Percentiles rank a stretch among this genome's conserved stretches.
Evolutionary conservation across 2,329 filamentous ascomycete genomes (phyloP).

Genomic region (Venturia aucupariae): DNA sequence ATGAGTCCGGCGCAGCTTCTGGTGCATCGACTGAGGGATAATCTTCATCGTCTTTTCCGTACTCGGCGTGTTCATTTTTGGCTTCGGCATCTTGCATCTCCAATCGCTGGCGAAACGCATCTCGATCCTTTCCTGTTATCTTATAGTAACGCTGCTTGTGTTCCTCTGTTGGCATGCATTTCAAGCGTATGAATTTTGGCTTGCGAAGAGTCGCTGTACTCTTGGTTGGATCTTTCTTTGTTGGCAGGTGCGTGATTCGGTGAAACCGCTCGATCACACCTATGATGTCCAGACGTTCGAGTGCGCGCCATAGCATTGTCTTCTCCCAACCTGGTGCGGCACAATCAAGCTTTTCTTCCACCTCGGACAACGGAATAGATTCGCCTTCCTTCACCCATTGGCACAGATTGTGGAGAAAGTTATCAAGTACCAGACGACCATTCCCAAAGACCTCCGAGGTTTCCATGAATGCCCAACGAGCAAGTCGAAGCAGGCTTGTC

Average conservation of each 20-base stretch:
- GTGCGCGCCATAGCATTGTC: constrained; percentile 14
- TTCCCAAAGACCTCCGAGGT: constrained; percentile 20
- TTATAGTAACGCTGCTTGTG: constrained; percentile 19
- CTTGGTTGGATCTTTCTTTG: not conserved
- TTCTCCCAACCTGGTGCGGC: constrained; percentile 4
- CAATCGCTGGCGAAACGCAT: constrained; percentile 8
- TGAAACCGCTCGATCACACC: constrained; percentile 14
- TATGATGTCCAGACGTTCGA: constrained; percentile 16
- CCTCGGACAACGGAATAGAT: constrained; percentile 44
- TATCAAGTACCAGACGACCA: constrained; percentile 38
- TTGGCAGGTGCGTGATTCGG: not conserved
- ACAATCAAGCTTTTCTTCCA: constrained; percentile 40
- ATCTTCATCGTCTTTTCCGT: constrained; percentile 17
- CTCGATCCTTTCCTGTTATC: constrained; percentile 10
- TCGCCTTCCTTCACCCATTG: constrained; percentile 39
- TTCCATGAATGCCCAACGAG: constrained; percentile 12
- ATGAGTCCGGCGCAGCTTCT: constrained; percentile 4
- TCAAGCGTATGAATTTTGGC: constrained; percentile 7
- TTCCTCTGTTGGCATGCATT: constrained; percentile 20
- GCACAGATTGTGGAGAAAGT: constrained; percentile 41
- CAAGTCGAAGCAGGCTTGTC: constrained; percentile 29
- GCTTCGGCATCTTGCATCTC: constrained; percentile 10
- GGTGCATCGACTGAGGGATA: constrained; percentile 13
- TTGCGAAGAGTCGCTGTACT: not conserved
- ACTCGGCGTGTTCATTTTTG: constrained; percentile 10